These are phyloP conservation scores for Tagetes erecta DNA, from an alignment of 129 eudicot species.

Conservation along the genomic window DNA sequence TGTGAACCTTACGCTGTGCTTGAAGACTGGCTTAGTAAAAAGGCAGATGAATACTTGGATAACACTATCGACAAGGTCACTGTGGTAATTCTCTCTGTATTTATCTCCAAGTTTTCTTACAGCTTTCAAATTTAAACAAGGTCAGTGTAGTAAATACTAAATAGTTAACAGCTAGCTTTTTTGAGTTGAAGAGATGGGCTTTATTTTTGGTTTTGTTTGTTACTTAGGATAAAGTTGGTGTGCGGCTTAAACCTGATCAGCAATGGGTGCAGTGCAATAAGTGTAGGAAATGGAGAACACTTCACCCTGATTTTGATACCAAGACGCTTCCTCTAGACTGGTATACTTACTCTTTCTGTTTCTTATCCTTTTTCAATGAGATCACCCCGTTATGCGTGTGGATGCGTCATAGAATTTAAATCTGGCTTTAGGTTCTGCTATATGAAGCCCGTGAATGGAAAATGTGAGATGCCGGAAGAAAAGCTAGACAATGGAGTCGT, in stretches of 20 bases:
- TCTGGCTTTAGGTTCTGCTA: slow-evolving; percentile 59
- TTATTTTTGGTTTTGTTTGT: not conserved
- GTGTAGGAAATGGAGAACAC: slow-evolving; percentile 76
- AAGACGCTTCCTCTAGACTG: slow-evolving; percentile 53
- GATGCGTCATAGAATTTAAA: not conserved
- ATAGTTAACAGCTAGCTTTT: too few relatives aligned
- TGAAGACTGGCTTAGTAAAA: slow-evolving; percentile 62
- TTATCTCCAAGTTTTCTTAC: not conserved
- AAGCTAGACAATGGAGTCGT: slow-evolving; percentile 52
- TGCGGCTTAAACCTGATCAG: slow-evolving; percentile 55
- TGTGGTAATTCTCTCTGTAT: slow-evolving; percentile 42
- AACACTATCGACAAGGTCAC: slow-evolving; percentile 51
- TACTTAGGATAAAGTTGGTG: slow-evolving; percentile 43
- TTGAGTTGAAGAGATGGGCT: too few relatives aligned
- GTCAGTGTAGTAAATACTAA: not conserved
- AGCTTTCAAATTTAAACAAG: not conserved
- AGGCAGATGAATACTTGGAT: slow-evolving; percentile 58
- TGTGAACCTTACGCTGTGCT: slow-evolving; percentile 69
- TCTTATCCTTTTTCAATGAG: too few relatives aligned
- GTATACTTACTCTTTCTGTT: slow-evolving; percentile 28
- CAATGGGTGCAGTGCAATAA: slow-evolving; percentile 86
- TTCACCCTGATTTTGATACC: slow-evolving; percentile 47
- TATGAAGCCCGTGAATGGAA: slow-evolving; percentile 58
- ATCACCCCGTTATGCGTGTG: not conserved
- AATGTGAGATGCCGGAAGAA: slow-evolving; percentile 57